Base-by-base conservation (phyloP, 2,329 filamentous ascomycete genomes). In the Colletotrichum brevisporum region DNA sequence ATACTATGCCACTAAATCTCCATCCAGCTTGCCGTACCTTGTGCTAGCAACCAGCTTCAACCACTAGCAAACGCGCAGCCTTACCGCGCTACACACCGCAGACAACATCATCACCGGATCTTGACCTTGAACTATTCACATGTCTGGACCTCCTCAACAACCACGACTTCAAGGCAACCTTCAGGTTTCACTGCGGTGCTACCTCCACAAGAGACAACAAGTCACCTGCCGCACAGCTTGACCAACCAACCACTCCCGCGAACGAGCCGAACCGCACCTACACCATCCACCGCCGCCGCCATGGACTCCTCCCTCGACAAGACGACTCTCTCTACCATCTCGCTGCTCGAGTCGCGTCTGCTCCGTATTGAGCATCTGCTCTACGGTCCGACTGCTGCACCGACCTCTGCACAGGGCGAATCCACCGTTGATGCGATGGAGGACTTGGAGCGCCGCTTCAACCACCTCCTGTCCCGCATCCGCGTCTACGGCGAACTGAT, bases 401-500 rank as follows among this genome's bases (percentile, higher is more conserved):
- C 80, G 2, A 72, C 78, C 1, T 73, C 78, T 0, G 71, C 77
- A 2, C 78, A 83, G 15, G 73, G 83, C 24, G 77, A 78, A 16
- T 81, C 87, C 0, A 83, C 84, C 0, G 73, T 80, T 26, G 78
- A 81, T 21, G 80, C 82, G 50, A 78, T 90, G 50, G 82, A 82
- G 64, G 81, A 86, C 47, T 81, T 90, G 0, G 87, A 90, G 72
- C 82, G 82, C 59, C 86, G 87, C 27, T 88, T 90, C 74, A 79
- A 82, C 15, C 76, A 78, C 39, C 80, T 90, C 6, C 72, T 86
- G 6, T 84, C 85, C 36, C 81, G 82, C 60, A 79, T 87, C 41
- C 85, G 87, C 57, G 86, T 88, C 63, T 90, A 90, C 72, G 84
- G 82, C 31, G 88, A 90, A 72, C 81, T 91, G 6, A 80, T 91